Base-by-base conservation (phyloP, 73 alveolate genomes). In the Effrenium voratum region DNA sequence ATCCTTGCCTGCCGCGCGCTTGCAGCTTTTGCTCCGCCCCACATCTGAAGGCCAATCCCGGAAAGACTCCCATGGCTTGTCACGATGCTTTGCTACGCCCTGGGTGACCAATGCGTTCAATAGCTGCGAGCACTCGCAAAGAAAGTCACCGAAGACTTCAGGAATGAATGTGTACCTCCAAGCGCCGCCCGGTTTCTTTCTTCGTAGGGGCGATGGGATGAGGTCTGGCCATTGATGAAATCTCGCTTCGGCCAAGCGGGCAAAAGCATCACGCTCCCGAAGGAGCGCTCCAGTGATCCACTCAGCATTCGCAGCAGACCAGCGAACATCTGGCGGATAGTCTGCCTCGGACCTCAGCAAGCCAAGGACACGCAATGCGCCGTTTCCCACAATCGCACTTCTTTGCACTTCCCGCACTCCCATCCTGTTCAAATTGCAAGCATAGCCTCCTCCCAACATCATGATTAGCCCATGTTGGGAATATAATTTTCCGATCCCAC, bases 251-350 rank as follows among this genome's bases (percentile, higher is more conserved):
- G 90, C 90, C 70, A 79, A 16, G 40, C 44, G 90, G 43, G 90
- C 90, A 30, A 45, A 36, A 45, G 45, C 47, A n/a, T 79, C 90
- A 3, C 90, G 90, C 68, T 79, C 90, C 36, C 32, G 19, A 30
- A 79, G 57, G 45, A 79, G 24, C 24, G 90, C 38, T 32, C 44
- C 38, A 30, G 90, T 79, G 44, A 79, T 79, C 90, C 90, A 79
- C 22, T 44, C 66, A 26, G 45, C 68, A 44, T 79, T 79, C 16
- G 90, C 90, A 43, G 90, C 46, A 5, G 68, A 15, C 90, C 90
- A 79, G 43, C 46, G 90, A 26, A 79, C 90, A 26, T 79, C 90
- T 2, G 90, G 90, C 12, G 90, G 90, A 32, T 68, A 26, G 28
- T 47, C 90, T 43, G 60, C 68, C 30, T 79, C 90, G 43, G 68